phyloP scores from a whole-genome alignment of 1,284 basidiomycete species.

The Cryptococcus sp. region DNA sequence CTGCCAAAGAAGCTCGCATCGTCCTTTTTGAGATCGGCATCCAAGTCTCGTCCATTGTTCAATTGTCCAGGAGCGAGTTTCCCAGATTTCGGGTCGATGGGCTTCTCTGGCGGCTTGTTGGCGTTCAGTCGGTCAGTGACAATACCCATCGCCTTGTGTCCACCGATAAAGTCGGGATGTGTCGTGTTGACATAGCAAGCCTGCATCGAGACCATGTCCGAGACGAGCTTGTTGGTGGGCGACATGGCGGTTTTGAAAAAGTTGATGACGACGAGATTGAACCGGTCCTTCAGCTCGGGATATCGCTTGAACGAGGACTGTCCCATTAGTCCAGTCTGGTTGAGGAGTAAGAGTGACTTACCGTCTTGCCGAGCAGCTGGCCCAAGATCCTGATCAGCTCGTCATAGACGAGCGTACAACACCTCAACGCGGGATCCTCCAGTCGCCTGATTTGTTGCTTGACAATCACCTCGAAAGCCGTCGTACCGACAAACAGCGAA shows the following conservation, averaged over 20 bases:
- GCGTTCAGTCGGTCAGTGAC: conserved; percentile 79
- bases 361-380: conserved; percentile 81
- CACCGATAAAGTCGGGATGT: conserved; percentile 94
- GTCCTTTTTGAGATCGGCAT: conserved; percentile 80
- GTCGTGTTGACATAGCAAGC: conserved; percentile 98
- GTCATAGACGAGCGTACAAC: conserved; percentile 91
- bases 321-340: conserved; percentile 2
- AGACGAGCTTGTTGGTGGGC: conserved; percentile 90
- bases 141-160: conserved; percentile 91
- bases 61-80: conserved; percentile 59
- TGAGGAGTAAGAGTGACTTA: conserved; percentile 56
- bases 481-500: conserved; percentile 89
- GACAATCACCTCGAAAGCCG: conserved; percentile 95
- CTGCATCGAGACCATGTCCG: conserved; percentile 92
- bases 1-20: conserved; percentile 91
- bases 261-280: conserved; percentile 88
- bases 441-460: conserved; percentile 97
- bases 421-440: conserved; percentile 88
- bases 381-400: conserved; percentile 92
- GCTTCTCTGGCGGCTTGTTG: conserved; percentile 59
- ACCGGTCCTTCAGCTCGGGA: conserved; percentile 86
- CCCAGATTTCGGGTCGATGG: conserved; percentile 63
- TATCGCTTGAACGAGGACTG: conserved; percentile 92
- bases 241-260: conserved; percentile 93
- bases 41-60: conserved; percentile 91